Evolutionary conservation across 1,284 basidiomycete genomes (phyloP).

Genomic region (Boletus semigastroideus): DNA sequence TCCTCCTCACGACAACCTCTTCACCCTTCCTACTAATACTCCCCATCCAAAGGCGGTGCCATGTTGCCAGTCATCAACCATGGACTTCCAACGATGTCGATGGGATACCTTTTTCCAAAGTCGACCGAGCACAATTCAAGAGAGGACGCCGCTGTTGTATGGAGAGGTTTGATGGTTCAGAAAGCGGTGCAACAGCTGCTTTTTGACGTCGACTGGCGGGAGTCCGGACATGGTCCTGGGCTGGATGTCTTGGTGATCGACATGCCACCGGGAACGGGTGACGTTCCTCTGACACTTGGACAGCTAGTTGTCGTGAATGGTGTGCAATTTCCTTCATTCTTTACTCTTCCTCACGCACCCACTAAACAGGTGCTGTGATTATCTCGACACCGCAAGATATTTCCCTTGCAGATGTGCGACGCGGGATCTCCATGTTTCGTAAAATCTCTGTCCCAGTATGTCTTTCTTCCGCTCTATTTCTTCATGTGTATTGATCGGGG

Average conservation of each 20-base stretch:
- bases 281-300: conserved; percentile 90
- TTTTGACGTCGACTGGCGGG: conserved; percentile 94
- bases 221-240: conserved; percentile 38
- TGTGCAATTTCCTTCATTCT: conserved; percentile 32
- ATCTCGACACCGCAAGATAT: conserved; percentile 97
- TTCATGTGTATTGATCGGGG: not conserved
- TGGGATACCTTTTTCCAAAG: conserved; percentile 81
- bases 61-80: conserved; percentile 88
- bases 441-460: conserved; percentile 87
- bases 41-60: conserved; percentile 51
- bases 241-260: conserved; percentile 92
- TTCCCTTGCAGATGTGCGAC: conserved; percentile 88
- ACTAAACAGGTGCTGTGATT: conserved; percentile 68
- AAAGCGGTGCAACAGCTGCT: conserved; percentile 97
- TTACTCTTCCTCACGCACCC: not conserved
- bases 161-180: conserved; percentile 98
- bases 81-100: conserved; percentile 93
- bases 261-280: conserved; percentile 97
- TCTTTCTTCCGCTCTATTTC: conserved; percentile 1
- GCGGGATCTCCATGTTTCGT: conserved; percentile 91
- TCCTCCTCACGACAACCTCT: conserved; percentile 1
- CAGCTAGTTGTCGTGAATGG: conserved; percentile 90
- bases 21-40: not conserved
- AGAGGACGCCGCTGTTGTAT: conserved; percentile 71
- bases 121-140: conserved; percentile 21